Evolutionary conservation across 306 rosid species (phyloP).

Genomic region (Crotalaria pallida): DNA sequence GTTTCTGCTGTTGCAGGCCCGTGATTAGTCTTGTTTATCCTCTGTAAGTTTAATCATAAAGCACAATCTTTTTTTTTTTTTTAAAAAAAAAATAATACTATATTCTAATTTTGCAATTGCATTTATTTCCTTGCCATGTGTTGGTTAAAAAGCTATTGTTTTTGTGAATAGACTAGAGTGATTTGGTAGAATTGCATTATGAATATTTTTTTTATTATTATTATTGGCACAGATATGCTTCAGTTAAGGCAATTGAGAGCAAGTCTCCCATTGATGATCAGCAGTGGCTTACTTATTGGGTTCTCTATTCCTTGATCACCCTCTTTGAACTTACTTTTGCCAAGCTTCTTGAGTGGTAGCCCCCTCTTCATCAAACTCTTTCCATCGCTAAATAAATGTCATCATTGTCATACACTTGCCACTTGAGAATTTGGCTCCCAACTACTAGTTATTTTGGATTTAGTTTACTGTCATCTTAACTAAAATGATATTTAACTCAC

Average conservation of each 20-base stretch:
- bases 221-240: constrained; percentile 58
- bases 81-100: no score
- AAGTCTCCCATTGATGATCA: constrained; percentile 83
- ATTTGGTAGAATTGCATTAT: background rate
- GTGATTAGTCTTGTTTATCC: constrained; percentile 92
- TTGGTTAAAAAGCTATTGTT: background rate
- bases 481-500: no score
- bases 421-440: constrained; percentile 2
- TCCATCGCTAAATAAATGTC: background rate
- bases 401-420: background rate
- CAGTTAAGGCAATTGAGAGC: constrained; percentile 85
- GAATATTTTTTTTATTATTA: no score
- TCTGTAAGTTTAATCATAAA: constrained; percentile 41
- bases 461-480: no score
- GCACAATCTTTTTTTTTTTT: no score
- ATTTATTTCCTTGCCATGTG: background rate
- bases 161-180: background rate
- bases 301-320: constrained; percentile 87
- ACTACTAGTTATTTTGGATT: no score
- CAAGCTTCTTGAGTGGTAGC: constrained; percentile 79
- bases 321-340: constrained; percentile 88
- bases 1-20: constrained; percentile 63
- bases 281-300: constrained; percentile 98
- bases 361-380: background rate
- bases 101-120: background rate